Evolutionary conservation across 2,329 filamentous ascomycete species (phyloP), one percentile per base, ranked within the genome.

Genomic region (Trichoderma arundinaceum): DNA sequence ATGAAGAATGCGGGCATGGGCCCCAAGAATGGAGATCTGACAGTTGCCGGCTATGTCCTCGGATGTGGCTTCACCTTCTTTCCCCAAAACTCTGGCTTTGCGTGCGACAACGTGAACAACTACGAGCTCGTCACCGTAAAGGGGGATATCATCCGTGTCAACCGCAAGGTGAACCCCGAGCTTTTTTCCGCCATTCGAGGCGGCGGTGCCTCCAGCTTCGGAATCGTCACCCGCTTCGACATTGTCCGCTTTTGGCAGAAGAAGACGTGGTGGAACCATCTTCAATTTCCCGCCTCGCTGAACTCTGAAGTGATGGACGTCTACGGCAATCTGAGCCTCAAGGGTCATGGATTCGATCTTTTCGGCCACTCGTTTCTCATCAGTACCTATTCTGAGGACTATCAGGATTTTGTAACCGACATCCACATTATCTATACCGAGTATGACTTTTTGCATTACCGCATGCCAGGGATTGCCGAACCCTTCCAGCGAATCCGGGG

Each of bases 31-130:
- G 70, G 75, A 0, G 72, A 72, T 5, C 78, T 82, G 9, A 81
- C 81, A 13, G 80, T 83, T 1, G 75, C 77, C 4, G 82, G 82
- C 1, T 74, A 82, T 32, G 69, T 79, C 4, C 77, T 83, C 0
- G 81, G 81, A 7, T 81, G 83, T 33, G 84, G 84, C 10, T 78
- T 84, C 28, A 82, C 81, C 1, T 84, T 78, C 73, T 81, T 83
- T 69, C 77, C 79, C 5, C 72, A 79, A 32, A 83, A 69, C 1
- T 51, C 68, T 19, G 73, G 73, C 15, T 73, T 69, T 62, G 69
- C 71, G 0, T 71, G 72, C 33, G 71, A 72, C 58, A 71, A 71
- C 56, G 65, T 75, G 43, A 41, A 62, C 35, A 48, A 60, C 22
- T 71, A 63, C 61, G 67, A 71, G 53, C 60, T 72, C 17, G 59